Evolutionary conservation across 495 filamentous ascomycete species (phyloP), one percentile per base, ranked within the genome.

Genomic region (Schizothecium vesticola): DNA sequence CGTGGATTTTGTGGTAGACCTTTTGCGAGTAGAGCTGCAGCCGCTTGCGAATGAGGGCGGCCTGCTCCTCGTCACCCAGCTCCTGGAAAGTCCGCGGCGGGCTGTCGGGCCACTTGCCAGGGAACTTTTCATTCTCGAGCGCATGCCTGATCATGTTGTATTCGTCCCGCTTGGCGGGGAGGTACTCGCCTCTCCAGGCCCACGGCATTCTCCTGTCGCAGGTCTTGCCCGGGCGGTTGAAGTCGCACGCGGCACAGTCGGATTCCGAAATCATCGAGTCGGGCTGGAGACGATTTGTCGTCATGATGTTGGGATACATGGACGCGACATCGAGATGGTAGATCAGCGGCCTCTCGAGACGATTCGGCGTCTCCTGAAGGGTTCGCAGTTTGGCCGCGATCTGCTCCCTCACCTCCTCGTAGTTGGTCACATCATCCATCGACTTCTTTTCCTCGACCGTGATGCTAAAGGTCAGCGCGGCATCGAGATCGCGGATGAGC

Each of bases 301-400:
- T 98, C 96, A 99, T 99, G 79, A 99, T 99, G 76, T 99, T 99
- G 21, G 95, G 95, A 77, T 99, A 99, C 95, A 99, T 99, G 63
- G 95, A 97, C 19, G 95, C 95, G 59, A 99, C 95, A 72, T 99
- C 95, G 76, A 99, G 83, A 83, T 99, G 95, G 78, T 99, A 99
- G 64, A 99, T 99, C 36, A 92, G 89, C 1, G 95, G 95, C 26
- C 88, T 84, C 75, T 99, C 95, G 67, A 83, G 85, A 63, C 95
- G 83, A 68, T 91, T 90, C 0, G 95, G 94, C 0, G 90, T 92
- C 51, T 87, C 82, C 77, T 92, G 96, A 33, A 99, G 83, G 70
- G 87, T 84, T 13, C 87, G 80, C 51, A 99, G 80, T 63, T 85
- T 88, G 61, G 90, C 84, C 19, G 82, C 79, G 61, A 99, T 98